phyloP scores from a whole-genome alignment of 108 stramenopile genomes.

The Epithemia pelagica region DNA sequence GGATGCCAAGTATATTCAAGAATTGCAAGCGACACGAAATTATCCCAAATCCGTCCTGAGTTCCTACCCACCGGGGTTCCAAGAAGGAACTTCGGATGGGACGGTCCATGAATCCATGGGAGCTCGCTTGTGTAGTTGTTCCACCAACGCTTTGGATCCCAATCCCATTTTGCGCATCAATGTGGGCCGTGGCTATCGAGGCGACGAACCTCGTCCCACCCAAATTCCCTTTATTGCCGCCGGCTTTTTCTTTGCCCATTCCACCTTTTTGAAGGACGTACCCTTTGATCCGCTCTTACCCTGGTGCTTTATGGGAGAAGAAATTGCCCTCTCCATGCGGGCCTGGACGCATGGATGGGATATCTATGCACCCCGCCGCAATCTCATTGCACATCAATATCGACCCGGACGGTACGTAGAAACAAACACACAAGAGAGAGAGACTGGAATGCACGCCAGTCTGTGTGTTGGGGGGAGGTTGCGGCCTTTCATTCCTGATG shows the following conservation, averaged over 20 bases:
- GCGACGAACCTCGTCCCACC: slow-evolving; percentile 12
- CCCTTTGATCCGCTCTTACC: slow-evolving; percentile 94
- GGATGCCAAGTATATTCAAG: slow-evolving; percentile 66
- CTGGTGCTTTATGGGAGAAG: slow-evolving; percentile 97
- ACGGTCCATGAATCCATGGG: slow-evolving; percentile 28
- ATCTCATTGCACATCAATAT: slow-evolving; percentile 87
- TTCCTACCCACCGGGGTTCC: slow-evolving; percentile 78
- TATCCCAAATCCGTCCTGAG: slow-evolving; percentile 74
- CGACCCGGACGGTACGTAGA: slow-evolving; percentile 77
- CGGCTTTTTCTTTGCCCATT: slow-evolving; percentile 88
- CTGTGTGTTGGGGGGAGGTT: not conserved
- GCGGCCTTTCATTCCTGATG: not conserved
- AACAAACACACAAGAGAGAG: slow-evolving; percentile 40
- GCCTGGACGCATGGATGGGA: slow-evolving; percentile 89
- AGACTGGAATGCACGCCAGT: not conserved
- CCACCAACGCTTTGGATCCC: slow-evolving; percentile 76
- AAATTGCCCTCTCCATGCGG: slow-evolving; percentile 77
- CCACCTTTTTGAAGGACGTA: slow-evolving; percentile 71
- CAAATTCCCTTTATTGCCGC: slow-evolving; percentile 79
- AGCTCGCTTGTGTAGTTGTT: slow-evolving; percentile 80
- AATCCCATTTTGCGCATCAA: slow-evolving; percentile 81
- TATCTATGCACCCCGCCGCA: slow-evolving; percentile 84
- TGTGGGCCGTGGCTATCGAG: slow-evolving; percentile 48
- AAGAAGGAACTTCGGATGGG: slow-evolving; percentile 24
- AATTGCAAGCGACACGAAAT: slow-evolving; percentile 42